Evolutionary conservation across 768 basidiomycete genomes (phyloP), one percentile per base, ranked within the genome.

Genomic region (Russula sp.): DNA sequence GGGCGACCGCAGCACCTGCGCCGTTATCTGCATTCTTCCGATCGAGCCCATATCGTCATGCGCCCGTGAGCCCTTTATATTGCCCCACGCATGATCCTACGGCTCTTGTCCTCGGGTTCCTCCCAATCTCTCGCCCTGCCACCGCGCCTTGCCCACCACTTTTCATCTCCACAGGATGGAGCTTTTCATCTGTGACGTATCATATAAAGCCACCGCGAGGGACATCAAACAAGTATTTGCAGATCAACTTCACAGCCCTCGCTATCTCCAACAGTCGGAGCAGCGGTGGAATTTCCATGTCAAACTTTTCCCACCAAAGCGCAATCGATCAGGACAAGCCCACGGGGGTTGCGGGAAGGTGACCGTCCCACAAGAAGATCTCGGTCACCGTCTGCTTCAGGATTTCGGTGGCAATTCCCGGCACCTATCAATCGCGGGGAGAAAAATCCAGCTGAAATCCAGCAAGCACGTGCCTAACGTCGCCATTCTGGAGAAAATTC

Each of bases 221-320:
- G 67, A 71, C 26, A 40, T 76, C 30, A 70, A 70, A n/a, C 66
- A 65, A 0, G 71, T 72, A 9, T 69, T 88, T 10, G 81, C 81
- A 5, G 66, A 36, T 0, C 69, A 82, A 58, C 75, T 88, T 1
- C 86, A 88, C 66, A 60, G 69, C 3, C 73, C 76, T 5, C 69
- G 68, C 4, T 85, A 81, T 71, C 67, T 72, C 4, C 56, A 50
- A 1, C 68, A 71, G 49, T 70, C 74, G 5, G 57, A 64, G 0
- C 63, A 71, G 1, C 79, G 70, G 0, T 67, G 83, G 22, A 87
- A 87, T 67, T 88, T 87, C 67, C 76, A 83, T 46, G 78, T 86
- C 6, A 72, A 74, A 53, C 75, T 86, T 18, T 80, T 81, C 70
- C 76, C 69, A 9, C 59, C 73, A 40, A 76, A 77, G 63, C 79